Conservation (phyloP, 2,329 filamentous ascomycete genomes). For the Rutstroemia sydowiana region DNA sequence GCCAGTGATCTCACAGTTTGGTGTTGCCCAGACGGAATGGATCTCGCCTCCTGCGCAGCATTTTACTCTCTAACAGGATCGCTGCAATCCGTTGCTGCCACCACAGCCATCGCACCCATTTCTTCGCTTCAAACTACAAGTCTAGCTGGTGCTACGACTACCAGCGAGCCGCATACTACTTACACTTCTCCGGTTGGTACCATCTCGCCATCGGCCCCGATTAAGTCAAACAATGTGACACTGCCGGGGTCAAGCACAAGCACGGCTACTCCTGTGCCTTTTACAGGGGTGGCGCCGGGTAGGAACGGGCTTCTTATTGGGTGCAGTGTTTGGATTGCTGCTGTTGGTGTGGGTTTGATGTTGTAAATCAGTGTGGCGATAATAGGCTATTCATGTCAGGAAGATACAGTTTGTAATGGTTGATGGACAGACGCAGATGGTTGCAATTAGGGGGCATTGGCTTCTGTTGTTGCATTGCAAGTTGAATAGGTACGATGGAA, state of each 20-base stretch:
- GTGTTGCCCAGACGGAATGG: constrained; percentile 50
- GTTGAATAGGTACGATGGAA: no score
- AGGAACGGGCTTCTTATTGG: background rate
- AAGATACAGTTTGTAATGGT: background rate
- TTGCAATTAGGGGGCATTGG: background rate
- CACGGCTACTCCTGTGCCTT: background rate
- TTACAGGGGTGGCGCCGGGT: constrained; percentile 1
- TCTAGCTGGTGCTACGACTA: background rate
- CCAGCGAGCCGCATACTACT: background rate
- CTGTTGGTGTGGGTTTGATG: background rate
- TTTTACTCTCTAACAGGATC: constrained; percentile 41
- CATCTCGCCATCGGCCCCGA: background rate
- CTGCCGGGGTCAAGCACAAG: background rate
- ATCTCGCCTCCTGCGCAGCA: constrained; percentile 46
- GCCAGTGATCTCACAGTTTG: constrained; percentile 44
- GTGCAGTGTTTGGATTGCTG: background rate
- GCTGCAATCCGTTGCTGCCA: constrained; percentile 28
- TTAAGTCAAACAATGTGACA: background rate
- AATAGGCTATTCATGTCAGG: background rate
- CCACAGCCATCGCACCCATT: background rate
- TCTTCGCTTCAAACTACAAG: background rate
- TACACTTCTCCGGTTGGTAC: background rate
- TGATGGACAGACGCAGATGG: background rate
- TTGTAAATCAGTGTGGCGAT: background rate
- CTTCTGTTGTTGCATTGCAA: no score